Conservation (phyloP, 768 basidiomycete genomes). For the Leccinum incarnatum region DNA sequence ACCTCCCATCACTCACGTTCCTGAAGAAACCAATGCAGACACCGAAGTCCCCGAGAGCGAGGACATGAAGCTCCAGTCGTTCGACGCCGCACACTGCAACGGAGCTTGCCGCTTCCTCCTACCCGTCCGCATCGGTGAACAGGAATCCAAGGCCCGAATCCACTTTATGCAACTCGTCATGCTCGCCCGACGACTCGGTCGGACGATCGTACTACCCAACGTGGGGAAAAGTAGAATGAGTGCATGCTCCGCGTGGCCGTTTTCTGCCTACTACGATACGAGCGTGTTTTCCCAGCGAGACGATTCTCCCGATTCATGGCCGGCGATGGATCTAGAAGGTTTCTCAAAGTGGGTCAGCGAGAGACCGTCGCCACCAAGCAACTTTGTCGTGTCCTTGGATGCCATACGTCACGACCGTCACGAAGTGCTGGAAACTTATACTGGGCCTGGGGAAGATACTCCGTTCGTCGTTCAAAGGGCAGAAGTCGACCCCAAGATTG, state of each 20-base stretch:
- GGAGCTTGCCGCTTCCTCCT: conserved; percentile 46
- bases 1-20: conserved; percentile 28
- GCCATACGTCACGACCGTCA: conserved; percentile 6
- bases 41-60: not conserved
- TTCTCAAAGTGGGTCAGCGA: conserved; percentile 41
- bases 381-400: conserved; percentile 38
- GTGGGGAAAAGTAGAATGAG: conserved; percentile 48
- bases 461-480: conserved; percentile 16
- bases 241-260: conserved; percentile 47
- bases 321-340: conserved; percentile 34
- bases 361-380: conserved; percentile 23
- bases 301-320: not conserved
- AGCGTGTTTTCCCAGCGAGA: conserved; percentile 11
- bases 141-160: conserved; percentile 55
- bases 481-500: conserved; percentile 11
- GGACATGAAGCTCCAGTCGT: not conserved
- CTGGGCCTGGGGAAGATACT: not conserved
- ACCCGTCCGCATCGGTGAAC: conserved; percentile 50
- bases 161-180: conserved; percentile 44
- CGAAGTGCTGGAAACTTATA: not conserved
- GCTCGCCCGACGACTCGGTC: conserved; percentile 48
- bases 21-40: too few species aligned
- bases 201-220: conserved; percentile 52
- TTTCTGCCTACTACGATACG: conserved; percentile 50
- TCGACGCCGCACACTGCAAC: conserved; percentile 25